These are phyloP conservation scores for Trametes polyzona DNA, from an alignment of 1,284 basidiomycete genomes.

Conservation along the genomic window DNA sequence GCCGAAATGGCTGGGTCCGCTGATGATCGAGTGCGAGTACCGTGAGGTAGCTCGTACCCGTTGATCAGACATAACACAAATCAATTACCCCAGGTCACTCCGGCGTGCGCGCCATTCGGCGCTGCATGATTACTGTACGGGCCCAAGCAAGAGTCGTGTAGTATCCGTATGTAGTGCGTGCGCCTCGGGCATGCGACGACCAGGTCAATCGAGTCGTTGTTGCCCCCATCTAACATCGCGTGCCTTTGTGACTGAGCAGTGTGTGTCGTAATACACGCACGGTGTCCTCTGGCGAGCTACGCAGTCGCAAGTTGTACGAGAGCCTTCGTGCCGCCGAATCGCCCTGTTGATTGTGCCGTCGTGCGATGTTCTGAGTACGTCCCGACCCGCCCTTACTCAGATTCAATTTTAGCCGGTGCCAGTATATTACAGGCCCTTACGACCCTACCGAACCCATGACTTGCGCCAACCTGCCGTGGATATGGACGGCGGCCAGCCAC, in stretches of 20 bases:
- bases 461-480: too few species aligned
- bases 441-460: too few species aligned
- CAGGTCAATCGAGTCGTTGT: slow-evolving; percentile 10
- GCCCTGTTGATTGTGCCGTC: too few species aligned
- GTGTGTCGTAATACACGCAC: too few species aligned
- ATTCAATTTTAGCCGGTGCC: too few species aligned
- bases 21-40: not conserved
- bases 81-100: slow-evolving; percentile 26
- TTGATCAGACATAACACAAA: slow-evolving; percentile 15
- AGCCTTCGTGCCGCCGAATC: too few species aligned
- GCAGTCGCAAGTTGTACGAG: too few species aligned
- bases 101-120: not conserved
- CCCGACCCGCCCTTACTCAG: too few species aligned
- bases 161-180: not conserved
- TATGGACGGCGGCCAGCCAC: too few species aligned
- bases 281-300: too few species aligned
- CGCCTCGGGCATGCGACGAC: not conserved
- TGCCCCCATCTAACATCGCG: not conserved
- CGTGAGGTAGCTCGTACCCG: not conserved
- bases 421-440: too few species aligned
- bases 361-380: too few species aligned
- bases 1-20: not conserved
- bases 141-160: slow-evolving; percentile 2
- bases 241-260: not conserved
- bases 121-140: not conserved